A percentile compares a stretch with the other conserved stretches of the same genome.
phyloP scores from a whole-genome alignment of 441 rosid species.

The Eutrema salsugineum region DNA sequence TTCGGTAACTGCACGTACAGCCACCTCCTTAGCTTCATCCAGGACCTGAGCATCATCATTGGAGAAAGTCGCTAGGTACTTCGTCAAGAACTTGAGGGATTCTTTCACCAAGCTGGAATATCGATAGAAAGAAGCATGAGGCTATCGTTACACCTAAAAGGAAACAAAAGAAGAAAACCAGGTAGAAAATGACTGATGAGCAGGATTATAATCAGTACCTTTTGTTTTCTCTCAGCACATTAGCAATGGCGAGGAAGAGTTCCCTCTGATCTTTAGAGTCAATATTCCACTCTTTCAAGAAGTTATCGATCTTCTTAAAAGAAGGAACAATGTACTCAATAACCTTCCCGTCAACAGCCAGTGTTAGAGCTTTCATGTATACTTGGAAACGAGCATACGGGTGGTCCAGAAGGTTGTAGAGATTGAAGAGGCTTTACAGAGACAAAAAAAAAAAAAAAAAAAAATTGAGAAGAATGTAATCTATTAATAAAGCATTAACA shows the following conservation, averaged over 20 bases:
- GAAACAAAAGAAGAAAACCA: background rate
- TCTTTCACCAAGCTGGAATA: conserved; percentile 69
- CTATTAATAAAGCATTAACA: background rate
- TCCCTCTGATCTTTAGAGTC: conserved; percentile 75
- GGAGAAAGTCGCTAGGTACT: conserved; percentile 86
- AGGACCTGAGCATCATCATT: conserved; percentile 62
- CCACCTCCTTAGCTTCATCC: conserved; percentile 92
- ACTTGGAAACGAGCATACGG: conserved; percentile 73
- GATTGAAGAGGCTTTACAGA: conserved; percentile 85
- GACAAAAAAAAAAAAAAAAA: background rate
- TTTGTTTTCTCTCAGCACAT: conserved; percentile 72
- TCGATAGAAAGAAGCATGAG: conserved; percentile 8
- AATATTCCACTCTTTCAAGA: conserved; percentile 96
- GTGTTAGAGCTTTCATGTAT: conserved; percentile 72
- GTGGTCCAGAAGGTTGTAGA: conserved; percentile 79
- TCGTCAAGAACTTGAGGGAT: conserved; percentile 71
- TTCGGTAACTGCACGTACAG: conserved; percentile 67
- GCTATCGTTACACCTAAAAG: background rate
- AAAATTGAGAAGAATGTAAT: conserved; percentile 13
- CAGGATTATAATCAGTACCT: conserved; percentile 40
- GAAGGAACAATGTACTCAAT: conserved; percentile 69
- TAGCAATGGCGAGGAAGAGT: conserved; percentile 74
- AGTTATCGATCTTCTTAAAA: conserved; percentile 70
- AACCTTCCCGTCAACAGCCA: conserved; percentile 82
- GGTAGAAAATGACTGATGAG: background rate